These are phyloP conservation scores for Chaetothyriales sp. DNA, from an alignment of 2,329 filamentous ascomycete genomes.

Conservation along the genomic window DNA sequence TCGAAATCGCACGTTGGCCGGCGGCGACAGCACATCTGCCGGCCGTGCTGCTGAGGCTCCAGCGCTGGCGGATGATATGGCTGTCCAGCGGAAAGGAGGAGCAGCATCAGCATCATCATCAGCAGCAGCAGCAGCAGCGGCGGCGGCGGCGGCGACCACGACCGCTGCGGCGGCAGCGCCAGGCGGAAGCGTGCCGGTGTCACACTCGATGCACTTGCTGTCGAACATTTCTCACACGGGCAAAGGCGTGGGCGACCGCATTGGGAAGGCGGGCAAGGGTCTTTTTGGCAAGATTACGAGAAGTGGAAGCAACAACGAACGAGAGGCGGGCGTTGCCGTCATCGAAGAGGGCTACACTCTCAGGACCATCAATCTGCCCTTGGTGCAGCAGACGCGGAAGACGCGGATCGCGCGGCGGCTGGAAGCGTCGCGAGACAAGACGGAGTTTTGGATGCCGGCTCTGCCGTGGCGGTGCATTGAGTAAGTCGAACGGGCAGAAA, in stretches of 20 bases:
- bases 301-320: conserved; percentile 52
- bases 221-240: conserved; percentile 60
- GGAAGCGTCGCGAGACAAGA: conserved; percentile 82
- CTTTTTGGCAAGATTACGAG: conserved; percentile 67
- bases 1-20: conserved; percentile 54
- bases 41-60: conserved; percentile 61
- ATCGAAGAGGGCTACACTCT: conserved; percentile 75
- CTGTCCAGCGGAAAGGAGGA: conserved; percentile 8
- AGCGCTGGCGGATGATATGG: conserved; percentile 19
- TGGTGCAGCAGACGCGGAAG: conserved; percentile 77
- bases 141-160: too few relatives aligned
- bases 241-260: conserved; percentile 57
- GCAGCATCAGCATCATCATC: too few relatives aligned
- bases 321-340: conserved; percentile 40
- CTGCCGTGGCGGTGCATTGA: conserved; percentile 93
- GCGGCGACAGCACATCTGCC: conserved; percentile 47
- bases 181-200: conserved; percentile 4
- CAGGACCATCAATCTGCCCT: conserved; percentile 70
- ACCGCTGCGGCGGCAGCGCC: conserved; percentile 2
- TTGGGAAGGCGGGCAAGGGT: conserved; percentile 62
- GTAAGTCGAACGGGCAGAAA: conserved; percentile 28
- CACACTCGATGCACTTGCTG: conserved; percentile 44
- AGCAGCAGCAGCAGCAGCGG: too few relatives aligned
- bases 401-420: conserved; percentile 84
- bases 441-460: conserved; percentile 96